Percentiles rank a stretch among this genome's conserved stretches.
Evolutionary conservation across 2,329 filamentous ascomycete species (phyloP).

Genomic region (Cordyceps fumosorosea): DNA sequence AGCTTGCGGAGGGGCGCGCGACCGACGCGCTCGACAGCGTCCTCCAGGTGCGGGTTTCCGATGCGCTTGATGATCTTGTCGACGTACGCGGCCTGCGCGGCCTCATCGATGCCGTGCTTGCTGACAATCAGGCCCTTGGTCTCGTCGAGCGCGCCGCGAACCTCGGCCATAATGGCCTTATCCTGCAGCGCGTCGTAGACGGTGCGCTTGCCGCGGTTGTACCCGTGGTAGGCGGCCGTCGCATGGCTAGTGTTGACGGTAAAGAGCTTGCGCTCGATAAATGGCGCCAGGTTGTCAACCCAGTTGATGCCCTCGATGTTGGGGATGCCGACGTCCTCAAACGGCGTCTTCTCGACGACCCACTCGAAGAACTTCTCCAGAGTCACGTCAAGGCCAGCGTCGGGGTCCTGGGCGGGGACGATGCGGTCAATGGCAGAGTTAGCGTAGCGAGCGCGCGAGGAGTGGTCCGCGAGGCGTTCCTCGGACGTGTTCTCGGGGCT

Average conservation of each 20-base stretch:
- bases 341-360: conserved; percentile 87
- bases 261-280: conserved; percentile 98
- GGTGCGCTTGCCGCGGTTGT: conserved; percentile 76
- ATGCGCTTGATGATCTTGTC: conserved; percentile 89
- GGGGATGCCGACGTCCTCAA: conserved; percentile 59
- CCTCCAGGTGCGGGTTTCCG: conserved; percentile 86
- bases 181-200: conserved; percentile 87
- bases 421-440: conserved; percentile 99
- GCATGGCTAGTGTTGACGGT: conserved; percentile 98
- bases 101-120: conserved; percentile 72
- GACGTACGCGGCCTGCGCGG: conserved; percentile 80
- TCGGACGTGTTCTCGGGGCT: conserved; percentile 63
- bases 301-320: conserved; percentile 84
- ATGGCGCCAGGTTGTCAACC: conserved; percentile 85
- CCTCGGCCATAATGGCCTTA: conserved; percentile 69
- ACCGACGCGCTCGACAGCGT: conserved; percentile 90
- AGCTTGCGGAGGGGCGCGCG: conserved; percentile 93
- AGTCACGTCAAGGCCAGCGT: conserved; percentile 80
- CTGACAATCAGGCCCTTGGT: conserved; percentile 78
- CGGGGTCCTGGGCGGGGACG: conserved; percentile 78
- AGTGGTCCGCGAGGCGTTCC: conserved; percentile 60
- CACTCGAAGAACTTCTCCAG: conserved; percentile 99
- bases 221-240: conserved; percentile 90
- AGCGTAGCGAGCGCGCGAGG: conserved; percentile 77
- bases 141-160: conserved; percentile 74